These are phyloP conservation scores for Tulasnella calospora DNA, from an alignment of 768 basidiomycete species.

Conservation along the genomic window DNA sequence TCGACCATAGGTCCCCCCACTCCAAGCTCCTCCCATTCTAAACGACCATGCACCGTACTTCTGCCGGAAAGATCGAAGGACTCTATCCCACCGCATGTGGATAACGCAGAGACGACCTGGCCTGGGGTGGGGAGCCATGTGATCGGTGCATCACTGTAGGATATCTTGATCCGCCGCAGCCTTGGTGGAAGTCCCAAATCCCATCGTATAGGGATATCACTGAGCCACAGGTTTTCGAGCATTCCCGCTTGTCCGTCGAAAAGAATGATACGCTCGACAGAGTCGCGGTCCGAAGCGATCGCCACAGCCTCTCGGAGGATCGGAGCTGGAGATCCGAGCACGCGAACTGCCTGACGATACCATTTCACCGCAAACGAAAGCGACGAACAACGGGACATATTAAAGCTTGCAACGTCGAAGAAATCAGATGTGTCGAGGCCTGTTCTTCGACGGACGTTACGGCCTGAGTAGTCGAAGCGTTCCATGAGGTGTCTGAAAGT, in stretches of 20 bases:
- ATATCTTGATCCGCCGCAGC: background rate
- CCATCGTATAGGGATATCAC: background rate
- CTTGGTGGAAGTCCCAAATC: background rate
- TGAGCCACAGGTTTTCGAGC: background rate
- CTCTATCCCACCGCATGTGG: background rate
- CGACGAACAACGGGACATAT: background rate
- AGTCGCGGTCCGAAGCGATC: background rate
- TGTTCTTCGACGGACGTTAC: background rate
- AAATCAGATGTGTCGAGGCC: background rate
- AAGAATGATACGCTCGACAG: background rate
- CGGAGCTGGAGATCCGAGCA: background rate
- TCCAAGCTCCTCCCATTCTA: background rate
- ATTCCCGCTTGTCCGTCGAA: background rate
- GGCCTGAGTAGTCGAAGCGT: background rate
- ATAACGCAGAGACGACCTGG: too few relatives aligned
- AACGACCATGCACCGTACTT: background rate
- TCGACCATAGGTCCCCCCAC: background rate
- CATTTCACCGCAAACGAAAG: background rate
- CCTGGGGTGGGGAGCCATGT: too few relatives aligned
- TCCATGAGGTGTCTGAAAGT: background rate
- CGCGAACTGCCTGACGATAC: background rate
- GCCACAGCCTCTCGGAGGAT: background rate
- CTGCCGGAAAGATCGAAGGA: background rate
- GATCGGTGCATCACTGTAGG: background rate
- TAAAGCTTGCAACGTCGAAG: background rate